Conservation (phyloP, 192 early-diverging fungal genomes). For the Kickxella alabastrina region DNA sequence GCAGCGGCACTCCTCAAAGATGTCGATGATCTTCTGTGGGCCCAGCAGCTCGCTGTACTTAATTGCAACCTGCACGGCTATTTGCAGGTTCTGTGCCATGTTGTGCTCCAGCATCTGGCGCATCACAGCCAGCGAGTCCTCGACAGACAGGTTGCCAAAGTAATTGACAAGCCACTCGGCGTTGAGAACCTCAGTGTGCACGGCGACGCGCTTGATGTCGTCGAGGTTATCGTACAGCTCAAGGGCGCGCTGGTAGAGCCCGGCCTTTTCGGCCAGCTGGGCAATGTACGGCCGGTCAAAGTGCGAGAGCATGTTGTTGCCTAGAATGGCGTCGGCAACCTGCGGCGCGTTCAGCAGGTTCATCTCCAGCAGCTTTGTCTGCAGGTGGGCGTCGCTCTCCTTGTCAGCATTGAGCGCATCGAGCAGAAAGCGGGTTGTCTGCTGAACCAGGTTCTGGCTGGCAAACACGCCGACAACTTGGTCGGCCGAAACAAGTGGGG, state of each 20-base stretch:
- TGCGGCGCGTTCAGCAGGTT: conserved; percentile 96
- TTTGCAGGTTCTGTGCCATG: conserved; percentile 91
- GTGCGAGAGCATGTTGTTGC: conserved; percentile 93
- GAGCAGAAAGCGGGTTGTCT: conserved; percentile 93
- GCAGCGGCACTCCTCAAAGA: conserved; percentile 90
- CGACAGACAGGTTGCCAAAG: conserved; percentile 95
- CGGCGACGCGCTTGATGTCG: conserved; percentile 90
- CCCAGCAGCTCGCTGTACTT: conserved; percentile 97
- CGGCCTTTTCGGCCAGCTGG: conserved; percentile 94
- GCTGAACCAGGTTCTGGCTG: conserved; percentile 89
- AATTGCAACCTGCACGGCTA: conserved; percentile 91
- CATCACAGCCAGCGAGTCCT: conserved; percentile 91
- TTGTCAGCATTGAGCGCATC: conserved; percentile 94
- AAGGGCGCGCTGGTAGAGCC: conserved; percentile 89
- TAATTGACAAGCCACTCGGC: conserved; percentile 91
- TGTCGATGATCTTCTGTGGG: conserved; percentile 76
- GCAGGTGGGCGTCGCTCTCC: conserved; percentile 86
- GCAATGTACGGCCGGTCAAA: conserved; percentile 93
- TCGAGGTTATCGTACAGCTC: conserved; percentile 96
- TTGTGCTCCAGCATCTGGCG: conserved; percentile 92
- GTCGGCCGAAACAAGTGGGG: conserved; percentile 79
- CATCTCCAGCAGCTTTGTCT: conserved; percentile 95
- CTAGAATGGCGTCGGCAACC: conserved; percentile 96
- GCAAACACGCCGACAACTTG: conserved; percentile 91
- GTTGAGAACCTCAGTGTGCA: conserved; percentile 80